A percentile compares a stretch with the other conserved stretches of the same genome.
Evolutionary conservation across 106 monocot genomes (phyloP).

Genomic region (Gastrodia elata): DNA sequence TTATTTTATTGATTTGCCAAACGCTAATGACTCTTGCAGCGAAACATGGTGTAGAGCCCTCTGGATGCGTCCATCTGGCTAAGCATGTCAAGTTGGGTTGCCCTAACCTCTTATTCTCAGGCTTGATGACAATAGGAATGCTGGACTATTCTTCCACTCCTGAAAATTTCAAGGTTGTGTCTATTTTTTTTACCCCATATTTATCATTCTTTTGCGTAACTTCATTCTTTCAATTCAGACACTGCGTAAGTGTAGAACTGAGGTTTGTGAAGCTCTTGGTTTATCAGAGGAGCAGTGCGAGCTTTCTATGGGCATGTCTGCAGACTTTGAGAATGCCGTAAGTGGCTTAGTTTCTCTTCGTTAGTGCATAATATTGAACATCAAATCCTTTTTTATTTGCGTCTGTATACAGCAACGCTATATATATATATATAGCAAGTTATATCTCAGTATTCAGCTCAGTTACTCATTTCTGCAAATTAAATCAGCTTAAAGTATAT

Average conservation of each 20-base stretch:
- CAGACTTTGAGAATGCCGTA: constrained; percentile 70
- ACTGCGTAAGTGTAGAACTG: constrained; percentile 36
- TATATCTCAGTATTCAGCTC: no score
- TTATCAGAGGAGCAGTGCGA: constrained; percentile 59
- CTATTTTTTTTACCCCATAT: background rate
- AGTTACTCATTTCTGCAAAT: no score
- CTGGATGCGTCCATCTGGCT: constrained; percentile 66
- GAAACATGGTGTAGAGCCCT: constrained; percentile 81
- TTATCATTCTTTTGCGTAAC: background rate
- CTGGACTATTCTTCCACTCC: constrained; percentile 87
- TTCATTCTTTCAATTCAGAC: constrained; percentile 21
- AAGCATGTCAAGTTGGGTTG: constrained; percentile 74
- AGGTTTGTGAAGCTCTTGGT: constrained; percentile 50
- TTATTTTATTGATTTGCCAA: background rate
- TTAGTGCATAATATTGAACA: no score
- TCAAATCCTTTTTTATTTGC: no score
- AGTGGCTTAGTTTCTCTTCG: no score
- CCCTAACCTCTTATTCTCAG: constrained; percentile 84
- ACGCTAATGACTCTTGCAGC: constrained; percentile 37
- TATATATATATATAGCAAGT: no score
- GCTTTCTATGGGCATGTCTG: constrained; percentile 80
- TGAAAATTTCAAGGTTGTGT: constrained; percentile 76
- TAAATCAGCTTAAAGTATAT: no score
- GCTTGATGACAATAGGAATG: constrained; percentile 97
- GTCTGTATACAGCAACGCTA: no score